phyloP scores from a whole-genome alignment of 257 asterid genomes.

The Capsicum chinense region DNA sequence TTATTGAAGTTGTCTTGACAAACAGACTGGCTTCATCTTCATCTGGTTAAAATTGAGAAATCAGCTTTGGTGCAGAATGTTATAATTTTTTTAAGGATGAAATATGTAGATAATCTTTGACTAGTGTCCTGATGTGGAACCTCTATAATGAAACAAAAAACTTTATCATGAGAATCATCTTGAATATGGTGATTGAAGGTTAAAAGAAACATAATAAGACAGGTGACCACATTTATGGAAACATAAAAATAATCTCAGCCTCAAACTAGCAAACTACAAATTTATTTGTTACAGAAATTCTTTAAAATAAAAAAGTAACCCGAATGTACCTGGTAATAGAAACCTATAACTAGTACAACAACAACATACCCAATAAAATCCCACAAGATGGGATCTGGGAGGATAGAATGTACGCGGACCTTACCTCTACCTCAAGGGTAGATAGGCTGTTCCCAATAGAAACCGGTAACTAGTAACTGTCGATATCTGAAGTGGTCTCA shows the following conservation, averaged over 20 bases:
- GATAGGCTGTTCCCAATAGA: background rate
- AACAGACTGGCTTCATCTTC: background rate
- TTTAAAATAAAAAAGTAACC: constrained; percentile 6
- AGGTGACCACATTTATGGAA: background rate
- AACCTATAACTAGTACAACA: background rate
- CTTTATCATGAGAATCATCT: background rate
- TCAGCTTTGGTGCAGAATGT: background rate
- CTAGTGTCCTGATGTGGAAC: background rate
- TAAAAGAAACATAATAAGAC: background rate
- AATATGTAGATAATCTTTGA: constrained; percentile 9
- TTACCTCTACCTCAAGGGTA: no score
- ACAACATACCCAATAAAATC: no score
- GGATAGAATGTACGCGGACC: no score
- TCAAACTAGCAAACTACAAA: constrained; percentile 4
- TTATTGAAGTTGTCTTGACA: background rate
- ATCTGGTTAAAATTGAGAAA: background rate
- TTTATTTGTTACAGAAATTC: background rate
- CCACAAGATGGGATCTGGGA: no score
- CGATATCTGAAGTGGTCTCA: background rate
- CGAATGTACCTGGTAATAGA: constrained; percentile 7
- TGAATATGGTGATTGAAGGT: constrained; percentile 8
- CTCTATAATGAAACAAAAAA: background rate
- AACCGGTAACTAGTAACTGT: background rate
- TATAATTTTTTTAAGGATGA: background rate
- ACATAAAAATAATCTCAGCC: background rate